Base-by-base conservation (phyloP, 441 rosid genomes). In the Jatropha podagrica region DNA sequence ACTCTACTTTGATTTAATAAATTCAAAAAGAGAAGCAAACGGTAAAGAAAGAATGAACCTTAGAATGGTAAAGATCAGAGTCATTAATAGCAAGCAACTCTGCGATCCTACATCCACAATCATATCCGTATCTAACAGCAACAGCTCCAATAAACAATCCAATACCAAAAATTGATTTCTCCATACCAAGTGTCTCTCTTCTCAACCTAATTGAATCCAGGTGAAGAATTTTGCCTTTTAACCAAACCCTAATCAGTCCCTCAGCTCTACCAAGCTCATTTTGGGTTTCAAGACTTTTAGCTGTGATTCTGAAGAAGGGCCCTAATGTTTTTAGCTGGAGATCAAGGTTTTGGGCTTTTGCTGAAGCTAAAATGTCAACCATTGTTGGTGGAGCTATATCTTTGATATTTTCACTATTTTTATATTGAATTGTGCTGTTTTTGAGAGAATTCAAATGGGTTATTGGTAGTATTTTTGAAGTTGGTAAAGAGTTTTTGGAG, bases 61-160 rank as follows among this genome's bases (percentile, higher is more conserved):
- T 95, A 72, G 88, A 77, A 85, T 95, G 98, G 81, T 91, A 91
- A 81, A 91, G 87, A 72, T 92, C 92, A 20, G 97, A 85, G 78
- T 95, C 98, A 70, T 90, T 90, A 81, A 92, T 91, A 73, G 99
- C 98, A 44, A 95, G 96, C 87, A 95, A 85, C 80, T 95, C 88
- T 49, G 98, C 96, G 59, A 74, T 85, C 52, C 80, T 75, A 78
- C 99, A 95, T 23, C 95, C 92, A 82, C 87, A 85, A 67, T 91
- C 97, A 56, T 82, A 90, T 4, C 97, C 97, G 71, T 90, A 76
- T 41, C 97, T 83, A 74, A 95, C 82, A 23, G 97, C 99, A 62
- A 95, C 92, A 78, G 99, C 97, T 86, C 98, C 98, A 32, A 95
- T 83, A 74, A 90, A 88, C 83, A 91, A 84, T 74, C 97, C 98